Evolutionary conservation across 2,329 filamentous ascomycete genomes (phyloP), one percentile per base, ranked within the genome.

Genomic region (Coniochaeta sp.): DNA sequence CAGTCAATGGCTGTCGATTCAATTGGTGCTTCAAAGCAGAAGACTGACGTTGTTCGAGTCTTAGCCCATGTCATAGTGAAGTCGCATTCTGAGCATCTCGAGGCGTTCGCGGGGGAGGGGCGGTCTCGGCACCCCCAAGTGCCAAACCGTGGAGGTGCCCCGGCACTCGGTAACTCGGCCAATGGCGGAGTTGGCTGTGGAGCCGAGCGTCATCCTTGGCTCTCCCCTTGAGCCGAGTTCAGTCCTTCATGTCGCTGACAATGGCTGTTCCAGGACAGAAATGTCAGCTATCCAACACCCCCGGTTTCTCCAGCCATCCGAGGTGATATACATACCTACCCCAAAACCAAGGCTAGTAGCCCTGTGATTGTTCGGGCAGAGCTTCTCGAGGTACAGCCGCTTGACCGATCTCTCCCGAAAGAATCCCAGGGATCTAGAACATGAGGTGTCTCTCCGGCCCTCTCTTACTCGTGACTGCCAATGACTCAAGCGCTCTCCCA

Each of bases 101-200:
- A 6, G 6, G 33, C 14, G n/a, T 22, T 48, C 45, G 45, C 45
- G 45, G 45, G 45, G 45, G 45, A 48, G 45, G 45, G 45, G 45
- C 45, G 18, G 3, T 31, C 18, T 22, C 40, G 33, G 46, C 48
- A 22, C 24, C 26, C 53, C 53, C 54, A 53, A 54, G 45, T n/a
- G n/a, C n/a, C n/a, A n/a, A n/a, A n/a, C 20, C 20, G 31, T 12
- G 14, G 7, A 28, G 38, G 12, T 16, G 50, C n/a, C 46, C 51
- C 58, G 58, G 60, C 57, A 53, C 64, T 68, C 72, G 73, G 73
- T 63, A 72, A 68, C 67, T 73, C 68, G 73, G 68, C 69, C 72
- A 73, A 73, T 72, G 65, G 67, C 65, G 67, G 68, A 63, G 65
- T 63, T 58, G 53, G 45, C 55, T 48, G 45, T 48, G 45, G 45